phyloP scores from a whole-genome alignment of 2,329 filamentous ascomycete genomes.

The Penicillium polonicum region DNA sequence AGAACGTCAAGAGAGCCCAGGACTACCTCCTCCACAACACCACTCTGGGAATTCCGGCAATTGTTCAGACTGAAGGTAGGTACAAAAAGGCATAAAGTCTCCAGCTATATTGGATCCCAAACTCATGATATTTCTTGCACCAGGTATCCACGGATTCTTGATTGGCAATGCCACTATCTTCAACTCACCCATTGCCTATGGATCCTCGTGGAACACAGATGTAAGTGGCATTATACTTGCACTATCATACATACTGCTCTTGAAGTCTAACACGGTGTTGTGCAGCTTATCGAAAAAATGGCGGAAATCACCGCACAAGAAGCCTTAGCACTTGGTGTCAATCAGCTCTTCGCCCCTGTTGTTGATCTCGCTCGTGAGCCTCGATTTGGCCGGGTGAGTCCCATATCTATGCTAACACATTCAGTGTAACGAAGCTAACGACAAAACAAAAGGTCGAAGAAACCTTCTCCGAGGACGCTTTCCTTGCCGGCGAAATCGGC shows the following conservation, averaged over 20 bases:
- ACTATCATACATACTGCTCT: neutral
- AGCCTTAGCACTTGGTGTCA: conserved; percentile 65
- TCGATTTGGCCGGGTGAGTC: conserved; percentile 61
- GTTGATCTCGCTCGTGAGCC: conserved; percentile 70
- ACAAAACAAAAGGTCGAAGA: conserved; percentile 57
- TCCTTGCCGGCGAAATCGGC: conserved; percentile 66
- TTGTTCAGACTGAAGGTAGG: conserved; percentile 68
- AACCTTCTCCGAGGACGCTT: conserved; percentile 68
- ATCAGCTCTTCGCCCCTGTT: conserved; percentile 70
- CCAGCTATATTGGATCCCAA: neutral
- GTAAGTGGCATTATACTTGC: conserved; percentile 18
- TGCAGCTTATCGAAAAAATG: conserved; percentile 62
- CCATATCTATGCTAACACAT: neutral
- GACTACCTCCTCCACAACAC: conserved; percentile 68
- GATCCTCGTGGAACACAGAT: conserved; percentile 67
- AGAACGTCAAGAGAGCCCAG: conserved; percentile 64
- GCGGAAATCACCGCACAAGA: conserved; percentile 64
- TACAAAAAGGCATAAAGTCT: neutral
- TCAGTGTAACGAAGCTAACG: neutral
- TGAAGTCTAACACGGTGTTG: neutral
- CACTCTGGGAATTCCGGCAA: conserved; percentile 67
- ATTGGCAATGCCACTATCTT: conserved; percentile 74
- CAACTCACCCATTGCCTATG: conserved; percentile 72
- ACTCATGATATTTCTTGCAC: neutral
- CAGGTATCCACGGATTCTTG: conserved; percentile 66